Evolutionary conservation across 164 flowering plant genomes (phyloP), one percentile per base, ranked within the genome.

Genomic region (Houttuynia cordata): DNA sequence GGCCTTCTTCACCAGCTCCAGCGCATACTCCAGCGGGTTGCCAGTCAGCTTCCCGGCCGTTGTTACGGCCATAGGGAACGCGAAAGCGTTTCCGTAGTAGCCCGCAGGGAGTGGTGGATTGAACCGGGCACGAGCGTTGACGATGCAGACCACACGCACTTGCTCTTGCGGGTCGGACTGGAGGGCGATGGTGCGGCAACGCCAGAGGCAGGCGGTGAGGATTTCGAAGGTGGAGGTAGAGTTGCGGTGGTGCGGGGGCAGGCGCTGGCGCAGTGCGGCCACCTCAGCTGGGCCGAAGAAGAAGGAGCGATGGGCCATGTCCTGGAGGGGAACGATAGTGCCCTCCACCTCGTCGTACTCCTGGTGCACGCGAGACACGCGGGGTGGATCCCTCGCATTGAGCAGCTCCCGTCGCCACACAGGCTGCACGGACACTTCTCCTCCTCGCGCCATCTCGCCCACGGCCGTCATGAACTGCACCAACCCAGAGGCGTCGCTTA

Each of bases 151-250:
- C 10, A 76, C 8, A 7, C 76, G 65, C 7, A 77, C 67, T 6
- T 58, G 58, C 41, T 77, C 72, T 1, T 67, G 56, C 0, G 75
- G 72, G 41, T 62, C 59, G 10, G 66, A 63, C 3, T 41, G 22
- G 10, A 76, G 56, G 0, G 79, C 76, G 10, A 53, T 55, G 12
- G 79, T 76, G 21, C 79, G 73, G 63, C 77, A 71, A 23, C 68
- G 47, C 80, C 80, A 76, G 6, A 76, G 52, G 59, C 66, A 70
- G 23, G 77, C 75, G 22, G 73, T 60, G 10, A 76, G 65, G 39
- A 76, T n/a, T 19, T 73, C 79, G 41, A 73, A 73, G 22, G 21
- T 57, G 37, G 73, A 56, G 30, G 58, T 22, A 6, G 49, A 15
- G 50, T 6, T 14, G n/a, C 68, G 61, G 37, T 67, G 62, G 52